These are phyloP conservation scores for Nemania serpens DNA, from an alignment of 2,329 filamentous ascomycete genomes.

Conservation along the genomic window DNA sequence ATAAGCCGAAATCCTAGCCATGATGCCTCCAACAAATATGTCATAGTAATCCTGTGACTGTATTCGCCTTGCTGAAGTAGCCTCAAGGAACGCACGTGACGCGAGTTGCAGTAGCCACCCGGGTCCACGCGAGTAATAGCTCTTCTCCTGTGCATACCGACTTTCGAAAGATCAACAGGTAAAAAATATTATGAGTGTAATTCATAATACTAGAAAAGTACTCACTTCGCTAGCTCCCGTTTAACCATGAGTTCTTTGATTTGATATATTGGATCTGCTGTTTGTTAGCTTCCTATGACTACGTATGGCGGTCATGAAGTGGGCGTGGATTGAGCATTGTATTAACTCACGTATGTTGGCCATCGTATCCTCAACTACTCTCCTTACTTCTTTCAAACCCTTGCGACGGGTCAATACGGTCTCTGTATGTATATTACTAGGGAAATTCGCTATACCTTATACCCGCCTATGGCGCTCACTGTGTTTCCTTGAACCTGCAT, in stretches of 20 bases:
- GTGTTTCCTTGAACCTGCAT: constrained; percentile 82
- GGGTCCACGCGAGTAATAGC: neutral
- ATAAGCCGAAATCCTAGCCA: neutral
- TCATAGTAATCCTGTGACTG: no score
- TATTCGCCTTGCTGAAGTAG: no score
- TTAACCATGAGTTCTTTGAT: constrained; percentile 69
- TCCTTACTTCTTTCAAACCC: constrained; percentile 87
- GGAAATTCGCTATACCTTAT: constrained; percentile 57
- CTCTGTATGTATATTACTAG: neutral
- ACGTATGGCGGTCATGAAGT: no score
- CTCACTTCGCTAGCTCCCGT: constrained; percentile 87
- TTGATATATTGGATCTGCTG: constrained; percentile 77
- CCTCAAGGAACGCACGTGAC: no score
- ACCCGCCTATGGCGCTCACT: constrained; percentile 87
- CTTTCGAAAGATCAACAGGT: neutral
- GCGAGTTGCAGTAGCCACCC: neutral
- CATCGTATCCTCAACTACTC: constrained; percentile 95
- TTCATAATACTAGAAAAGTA: constrained; percentile 40
- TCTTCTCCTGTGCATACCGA: neutral
- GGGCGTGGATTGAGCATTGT: no score
- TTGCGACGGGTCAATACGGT: constrained; percentile 3
- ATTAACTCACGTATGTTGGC: constrained; percentile 69
- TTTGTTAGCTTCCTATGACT: neutral
- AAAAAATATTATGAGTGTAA: neutral
- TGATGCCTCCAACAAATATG: neutral